Evolutionary conservation across 495 filamentous ascomycete genomes (phyloP), one percentile per base, ranked within the genome.

Genomic region (Daldinia bambusicola): DNA sequence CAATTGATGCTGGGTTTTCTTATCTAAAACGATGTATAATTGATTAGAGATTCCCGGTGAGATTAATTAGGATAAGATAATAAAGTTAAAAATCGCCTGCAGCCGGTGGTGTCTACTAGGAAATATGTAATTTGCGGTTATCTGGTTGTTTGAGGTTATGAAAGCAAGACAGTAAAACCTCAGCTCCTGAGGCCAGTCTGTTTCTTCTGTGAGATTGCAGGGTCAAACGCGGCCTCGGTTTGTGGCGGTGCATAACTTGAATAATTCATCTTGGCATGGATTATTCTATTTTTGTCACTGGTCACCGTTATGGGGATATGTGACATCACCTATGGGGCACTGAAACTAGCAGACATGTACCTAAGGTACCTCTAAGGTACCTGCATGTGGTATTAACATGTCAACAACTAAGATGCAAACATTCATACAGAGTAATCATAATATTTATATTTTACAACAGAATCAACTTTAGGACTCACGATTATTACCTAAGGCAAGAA

Each of bases 121-220:
- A n/a, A n/a, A n/a, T 26, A 26, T 26, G 26, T 48, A 48, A 18
- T 48, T 48, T 48, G 18, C 16, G 43, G 1, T 48, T 45, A 6
- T 43, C 20, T 48, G 16, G 16, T 48, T 48, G 14, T 20, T 45
- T 26, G 26, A 26, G 26, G 26, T 26, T 26, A 26, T 26, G 26
- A 26, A 26, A 26, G 26, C 26, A 26, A 3, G 1, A 3, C 26
- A 1, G 26, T 26, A 26, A 26, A 26, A 26, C 26, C 3, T 72
- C 69, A 72, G 69, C 63, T 71, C 69, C 69, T 67, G 69, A 72
- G 69, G 69, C 69, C 69, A 67, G 69, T 63, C 43, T 63, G 31
- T 60, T 62, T 31, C 57, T 30, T 31, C 37, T 41, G 4, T 22
- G 61, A 66, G 59, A 71, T 71, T 71, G 34, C 63, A 71, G 68